These are phyloP conservation scores for Cyclocybe aegerita DNA, from an alignment of 768 basidiomycete genomes.

Conservation along the genomic window DNA sequence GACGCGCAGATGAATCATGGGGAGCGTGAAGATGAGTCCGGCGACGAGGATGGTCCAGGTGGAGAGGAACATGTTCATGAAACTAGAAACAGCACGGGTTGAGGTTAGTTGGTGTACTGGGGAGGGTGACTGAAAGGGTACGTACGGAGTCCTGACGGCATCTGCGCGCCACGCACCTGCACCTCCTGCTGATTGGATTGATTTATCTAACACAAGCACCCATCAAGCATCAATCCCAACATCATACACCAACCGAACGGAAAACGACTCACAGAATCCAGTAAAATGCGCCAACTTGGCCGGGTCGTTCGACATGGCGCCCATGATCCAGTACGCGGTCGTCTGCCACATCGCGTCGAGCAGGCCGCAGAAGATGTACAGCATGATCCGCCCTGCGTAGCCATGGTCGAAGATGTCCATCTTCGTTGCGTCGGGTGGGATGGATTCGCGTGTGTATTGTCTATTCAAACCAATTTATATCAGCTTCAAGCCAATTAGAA, in stretches of 20 bases:
- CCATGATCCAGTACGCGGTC: constrained; percentile 80
- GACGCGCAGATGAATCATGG: constrained; percentile 73
- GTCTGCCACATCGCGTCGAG: constrained; percentile 89
- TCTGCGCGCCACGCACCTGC: constrained; percentile 75
- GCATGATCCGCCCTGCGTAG: constrained; percentile 55
- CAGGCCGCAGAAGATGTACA: constrained; percentile 74
- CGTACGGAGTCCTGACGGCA: constrained; percentile 60
- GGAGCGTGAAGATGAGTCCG: constrained; percentile 65
- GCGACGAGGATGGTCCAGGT: constrained; percentile 72
- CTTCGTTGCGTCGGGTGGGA: constrained; percentile 33
- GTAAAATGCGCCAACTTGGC: constrained; percentile 77
- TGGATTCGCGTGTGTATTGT: constrained; percentile 57
- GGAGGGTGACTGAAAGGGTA: too few species aligned
- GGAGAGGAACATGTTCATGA: constrained; percentile 71
- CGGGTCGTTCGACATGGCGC: constrained; percentile 83
- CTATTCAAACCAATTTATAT: constrained; percentile 25
- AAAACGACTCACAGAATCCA: constrained; percentile 82
- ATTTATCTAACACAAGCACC: constrained; percentile 34
- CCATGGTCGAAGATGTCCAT: constrained; percentile 59
- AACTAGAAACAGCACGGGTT: constrained; percentile 29
- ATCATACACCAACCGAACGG: not conserved
- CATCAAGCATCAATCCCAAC: not conserved
- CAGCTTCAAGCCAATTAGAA: not conserved
- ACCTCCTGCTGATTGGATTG: constrained; percentile 74
- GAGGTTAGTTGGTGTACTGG: not conserved